Conservation (phyloP, 352 stramenopile species). For the Phytopythium montanum region DNA sequence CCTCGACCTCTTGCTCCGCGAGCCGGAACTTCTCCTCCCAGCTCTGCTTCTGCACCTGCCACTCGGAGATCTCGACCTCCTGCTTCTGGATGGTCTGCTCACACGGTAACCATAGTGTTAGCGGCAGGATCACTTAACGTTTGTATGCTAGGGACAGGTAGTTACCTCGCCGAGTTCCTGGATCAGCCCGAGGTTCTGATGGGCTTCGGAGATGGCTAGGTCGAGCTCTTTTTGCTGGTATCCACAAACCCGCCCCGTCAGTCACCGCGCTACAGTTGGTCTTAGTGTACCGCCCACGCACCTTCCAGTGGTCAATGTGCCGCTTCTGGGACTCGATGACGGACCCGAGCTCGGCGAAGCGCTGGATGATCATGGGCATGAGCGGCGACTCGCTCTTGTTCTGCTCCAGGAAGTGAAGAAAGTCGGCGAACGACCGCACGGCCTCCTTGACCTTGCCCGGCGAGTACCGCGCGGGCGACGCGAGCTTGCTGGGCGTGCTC, state of each 20-base stretch:
- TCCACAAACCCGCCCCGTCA: background rate
- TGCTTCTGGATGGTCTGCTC: constrained; percentile 51
- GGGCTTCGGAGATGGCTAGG: constrained; percentile 62
- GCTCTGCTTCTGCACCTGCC: constrained; percentile 60
- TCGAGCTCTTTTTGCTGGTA: constrained; percentile 68
- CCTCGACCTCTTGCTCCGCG: constrained; percentile 42
- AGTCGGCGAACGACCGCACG: constrained; percentile 81
- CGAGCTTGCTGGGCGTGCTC: constrained; percentile 28
- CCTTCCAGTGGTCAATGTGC: constrained; percentile 84
- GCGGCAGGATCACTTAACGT: background rate
- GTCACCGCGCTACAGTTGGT: background rate
- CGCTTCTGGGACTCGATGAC: constrained; percentile 86
- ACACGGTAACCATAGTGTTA: background rate
- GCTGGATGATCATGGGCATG: constrained; percentile 77
- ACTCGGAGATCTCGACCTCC: constrained; percentile 47
- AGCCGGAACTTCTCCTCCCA: constrained; percentile 82
- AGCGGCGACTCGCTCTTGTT: constrained; percentile 64
- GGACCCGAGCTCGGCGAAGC: constrained; percentile 67
- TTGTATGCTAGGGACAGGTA: background rate
- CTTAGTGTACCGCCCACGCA: background rate
- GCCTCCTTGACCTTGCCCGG: constrained; percentile 67
- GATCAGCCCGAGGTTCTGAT: constrained; percentile 67
- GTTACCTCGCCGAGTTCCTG: constrained; percentile 48
- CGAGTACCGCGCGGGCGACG: constrained; percentile 65
- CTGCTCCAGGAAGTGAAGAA: constrained; percentile 79